These are phyloP conservation scores for Salix dunnii DNA, from an alignment of 345 rosid genomes.

Conservation along the genomic window DNA sequence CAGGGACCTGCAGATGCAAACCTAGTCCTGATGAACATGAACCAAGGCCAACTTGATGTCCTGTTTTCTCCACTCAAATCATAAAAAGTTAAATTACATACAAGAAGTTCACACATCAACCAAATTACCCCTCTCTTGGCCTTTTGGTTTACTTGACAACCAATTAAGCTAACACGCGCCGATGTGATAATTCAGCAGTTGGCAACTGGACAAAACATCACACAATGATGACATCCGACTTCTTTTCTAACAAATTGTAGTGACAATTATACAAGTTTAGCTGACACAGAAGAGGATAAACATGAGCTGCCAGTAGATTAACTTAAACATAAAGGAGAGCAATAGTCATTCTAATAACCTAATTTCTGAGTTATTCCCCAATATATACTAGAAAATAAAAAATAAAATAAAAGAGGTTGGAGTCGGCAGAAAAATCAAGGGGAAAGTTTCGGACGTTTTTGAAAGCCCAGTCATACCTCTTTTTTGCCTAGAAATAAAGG, in stretches of 20 bases:
- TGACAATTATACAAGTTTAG: not conserved
- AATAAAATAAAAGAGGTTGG: no score
- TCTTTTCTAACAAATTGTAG: not conserved
- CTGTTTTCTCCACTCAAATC: not conserved
- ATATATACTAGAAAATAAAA: no score
- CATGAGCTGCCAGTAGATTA: not conserved
- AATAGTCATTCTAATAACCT: no score
- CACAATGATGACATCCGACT: not conserved
- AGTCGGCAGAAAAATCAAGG: no score
- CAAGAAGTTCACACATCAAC: no score
- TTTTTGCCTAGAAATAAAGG: no score
- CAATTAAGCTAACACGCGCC: no score
- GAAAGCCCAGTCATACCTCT: no score
- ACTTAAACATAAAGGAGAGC: not conserved
- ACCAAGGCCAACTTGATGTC: not conserved
- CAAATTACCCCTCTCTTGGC: not conserved
- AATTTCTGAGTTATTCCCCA: no score
- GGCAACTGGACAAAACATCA: not conserved
- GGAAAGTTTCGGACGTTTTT: no score
- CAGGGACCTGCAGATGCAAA: no score
- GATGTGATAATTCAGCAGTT: not conserved
- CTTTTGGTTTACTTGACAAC: not conserved
- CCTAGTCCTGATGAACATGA: not conserved
- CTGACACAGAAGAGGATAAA: not conserved
- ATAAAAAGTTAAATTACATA: not conserved